A percentile compares a stretch with the other conserved stretches of the same genome.
phyloP scores from a whole-genome alignment of 441 rosid genomes.

The Gossypium gossypioides region DNA sequence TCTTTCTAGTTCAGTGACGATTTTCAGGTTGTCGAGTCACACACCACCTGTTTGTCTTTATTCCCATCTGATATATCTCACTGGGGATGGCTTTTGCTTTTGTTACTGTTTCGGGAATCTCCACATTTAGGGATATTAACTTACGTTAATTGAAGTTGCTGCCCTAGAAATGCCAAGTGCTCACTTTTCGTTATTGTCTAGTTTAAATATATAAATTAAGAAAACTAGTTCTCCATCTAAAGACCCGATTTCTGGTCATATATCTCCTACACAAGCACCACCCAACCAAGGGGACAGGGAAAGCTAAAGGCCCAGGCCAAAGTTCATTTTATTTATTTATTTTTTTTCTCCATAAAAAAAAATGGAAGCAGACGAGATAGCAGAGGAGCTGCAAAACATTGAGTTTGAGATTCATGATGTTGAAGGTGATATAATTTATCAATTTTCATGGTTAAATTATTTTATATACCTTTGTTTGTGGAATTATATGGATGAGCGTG shows the following conservation, averaged over 20 bases:
- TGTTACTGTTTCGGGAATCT: neutral
- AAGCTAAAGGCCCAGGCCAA: neutral
- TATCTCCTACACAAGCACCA: neutral
- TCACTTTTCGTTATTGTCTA: neutral
- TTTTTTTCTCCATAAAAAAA: neutral
- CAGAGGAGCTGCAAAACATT: slow-evolving; percentile 41
- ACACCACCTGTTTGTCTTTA: neutral
- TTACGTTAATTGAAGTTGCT: neutral
- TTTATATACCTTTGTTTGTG: neutral
- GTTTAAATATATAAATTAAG: neutral
- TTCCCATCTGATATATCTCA: neutral
- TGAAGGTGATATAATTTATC: slow-evolving; percentile 32
- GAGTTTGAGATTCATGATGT: slow-evolving; percentile 47
- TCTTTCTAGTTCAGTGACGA: too few relatives aligned
- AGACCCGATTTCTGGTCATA: neutral
- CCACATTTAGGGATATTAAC: neutral
- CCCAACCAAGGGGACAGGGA: neutral
- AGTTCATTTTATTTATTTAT: neutral
- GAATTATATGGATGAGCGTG: slow-evolving; percentile 5
- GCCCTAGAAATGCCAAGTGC: neutral
- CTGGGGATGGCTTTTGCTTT: neutral
- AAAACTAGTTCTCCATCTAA: neutral
- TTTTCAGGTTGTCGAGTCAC: neutral
- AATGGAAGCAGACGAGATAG: slow-evolving; percentile 41
- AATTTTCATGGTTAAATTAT: neutral